Conservation (phyloP, 495 filamentous ascomycete genomes). For the Talaromyces adpressus region DNA sequence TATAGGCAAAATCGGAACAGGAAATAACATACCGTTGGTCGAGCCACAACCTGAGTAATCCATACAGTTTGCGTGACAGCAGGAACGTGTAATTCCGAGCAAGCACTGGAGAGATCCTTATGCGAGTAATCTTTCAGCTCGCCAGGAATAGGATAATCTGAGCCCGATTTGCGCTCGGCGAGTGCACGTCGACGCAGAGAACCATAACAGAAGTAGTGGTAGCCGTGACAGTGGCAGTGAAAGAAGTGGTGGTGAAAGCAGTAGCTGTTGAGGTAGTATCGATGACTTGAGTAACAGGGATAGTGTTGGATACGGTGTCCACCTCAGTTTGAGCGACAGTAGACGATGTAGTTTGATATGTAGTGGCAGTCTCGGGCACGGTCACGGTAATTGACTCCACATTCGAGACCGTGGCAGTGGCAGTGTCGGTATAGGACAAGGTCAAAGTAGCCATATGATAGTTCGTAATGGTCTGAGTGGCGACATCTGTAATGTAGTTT, state of each 20-base stretch:
- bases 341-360: neutral
- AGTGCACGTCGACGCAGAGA: neutral
- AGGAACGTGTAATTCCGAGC: neutral
- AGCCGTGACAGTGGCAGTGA: neutral
- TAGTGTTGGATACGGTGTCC: neutral
- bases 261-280: neutral
- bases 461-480: neutral
- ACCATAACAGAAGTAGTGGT: neutral
- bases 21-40: neutral
- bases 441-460: conserved; percentile 55
- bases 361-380: neutral
- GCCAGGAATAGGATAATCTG: neutral
- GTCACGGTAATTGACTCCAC: neutral
- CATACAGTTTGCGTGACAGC: neutral
- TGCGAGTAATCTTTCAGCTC: neutral
- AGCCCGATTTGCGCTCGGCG: neutral
- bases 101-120: neutral
- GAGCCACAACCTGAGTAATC: neutral
- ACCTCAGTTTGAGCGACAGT: neutral
- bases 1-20: neutral
- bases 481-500: neutral
- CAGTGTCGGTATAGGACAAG: conserved; percentile 45
- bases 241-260: neutral
- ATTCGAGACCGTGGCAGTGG: neutral
- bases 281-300: neutral